These are phyloP conservation scores for Cyathus striatus DNA, from an alignment of 768 basidiomycete species.

Conservation along the genomic window DNA sequence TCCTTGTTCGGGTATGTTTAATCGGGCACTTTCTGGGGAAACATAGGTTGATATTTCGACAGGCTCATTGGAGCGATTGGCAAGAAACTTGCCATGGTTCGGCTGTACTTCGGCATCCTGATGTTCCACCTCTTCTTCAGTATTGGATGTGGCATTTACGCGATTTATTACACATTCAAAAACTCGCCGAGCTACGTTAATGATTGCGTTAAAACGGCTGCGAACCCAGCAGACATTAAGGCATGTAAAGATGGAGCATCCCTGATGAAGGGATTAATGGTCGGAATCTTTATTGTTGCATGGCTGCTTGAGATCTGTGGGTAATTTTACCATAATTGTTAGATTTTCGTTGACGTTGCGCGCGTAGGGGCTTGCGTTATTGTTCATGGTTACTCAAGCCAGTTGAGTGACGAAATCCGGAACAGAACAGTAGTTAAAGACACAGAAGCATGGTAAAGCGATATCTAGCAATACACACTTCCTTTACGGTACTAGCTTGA, in stretches of 20 bases:
- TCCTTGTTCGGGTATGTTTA: constrained; percentile 38
- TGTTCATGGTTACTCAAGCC: constrained; percentile 36
- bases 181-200: constrained; percentile 31
- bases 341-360: constrained; percentile 1
- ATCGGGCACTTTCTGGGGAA: no score
- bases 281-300: constrained; percentile 35
- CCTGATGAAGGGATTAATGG: constrained; percentile 35
- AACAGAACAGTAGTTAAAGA: constrained; percentile 34
- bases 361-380: constrained; percentile 47
- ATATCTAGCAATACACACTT: no score
- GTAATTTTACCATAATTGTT: constrained; percentile 13
- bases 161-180: constrained; percentile 37
- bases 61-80: constrained; percentile 40
- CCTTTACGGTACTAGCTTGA: no score
- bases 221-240: constrained; percentile 19
- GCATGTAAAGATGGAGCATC: constrained; percentile 33
- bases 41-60: no score
- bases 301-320: constrained; percentile 46
- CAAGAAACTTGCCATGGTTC: constrained; percentile 34
- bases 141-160: constrained; percentile 36
- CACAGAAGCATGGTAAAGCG: constrained; percentile 37
- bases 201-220: constrained; percentile 29
- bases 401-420: constrained; percentile 39
- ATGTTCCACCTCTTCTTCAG: constrained; percentile 39
- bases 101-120: constrained; percentile 36